Evolutionary conservation across 139 green algal species (phyloP).

Genomic region (Auxenochlorella pyrenoidosa): DNA sequence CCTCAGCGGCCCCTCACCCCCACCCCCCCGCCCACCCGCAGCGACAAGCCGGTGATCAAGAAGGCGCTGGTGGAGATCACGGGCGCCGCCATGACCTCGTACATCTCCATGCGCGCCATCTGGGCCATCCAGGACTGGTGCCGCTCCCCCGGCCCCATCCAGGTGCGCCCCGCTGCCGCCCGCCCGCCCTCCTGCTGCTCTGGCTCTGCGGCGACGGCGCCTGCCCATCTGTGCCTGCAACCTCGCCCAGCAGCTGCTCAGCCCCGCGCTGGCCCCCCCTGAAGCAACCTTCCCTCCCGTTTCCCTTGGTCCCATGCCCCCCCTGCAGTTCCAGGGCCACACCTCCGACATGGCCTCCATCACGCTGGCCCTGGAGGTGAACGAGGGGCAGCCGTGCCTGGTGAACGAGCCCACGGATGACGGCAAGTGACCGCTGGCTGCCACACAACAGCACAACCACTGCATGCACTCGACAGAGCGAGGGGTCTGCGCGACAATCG

Average conservation of each 20-base stretch:
- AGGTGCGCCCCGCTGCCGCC: neutral
- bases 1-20: neutral
- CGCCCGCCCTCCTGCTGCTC: neutral
- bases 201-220: too few relatives aligned
- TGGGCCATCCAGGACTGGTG: conserved; percentile 71
- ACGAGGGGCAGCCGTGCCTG: conserved; percentile 41
- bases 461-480: too few relatives aligned
- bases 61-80: conserved; percentile 71
- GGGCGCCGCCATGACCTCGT: conserved; percentile 57
- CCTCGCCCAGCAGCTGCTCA: too few relatives aligned
- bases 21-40: neutral
- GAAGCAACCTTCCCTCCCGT: neutral
- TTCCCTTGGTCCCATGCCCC: neutral
- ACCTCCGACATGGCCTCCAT: conserved; percentile 51
- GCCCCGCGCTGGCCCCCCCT: too few relatives aligned
- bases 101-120: conserved; percentile 44
- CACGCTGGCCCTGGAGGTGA: conserved; percentile 68
- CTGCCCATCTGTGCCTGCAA: too few relatives aligned
- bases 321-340: conserved; percentile 53
- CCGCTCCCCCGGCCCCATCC: conserved; percentile 68
- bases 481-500: too few relatives aligned
- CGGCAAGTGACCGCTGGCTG: neutral
- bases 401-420: neutral
- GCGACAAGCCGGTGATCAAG: conserved; percentile 57
- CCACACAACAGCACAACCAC: too few relatives aligned